These are phyloP conservation scores for Aristolochia californica DNA, from an alignment of 164 flowering plant species.

Conservation along the genomic window DNA sequence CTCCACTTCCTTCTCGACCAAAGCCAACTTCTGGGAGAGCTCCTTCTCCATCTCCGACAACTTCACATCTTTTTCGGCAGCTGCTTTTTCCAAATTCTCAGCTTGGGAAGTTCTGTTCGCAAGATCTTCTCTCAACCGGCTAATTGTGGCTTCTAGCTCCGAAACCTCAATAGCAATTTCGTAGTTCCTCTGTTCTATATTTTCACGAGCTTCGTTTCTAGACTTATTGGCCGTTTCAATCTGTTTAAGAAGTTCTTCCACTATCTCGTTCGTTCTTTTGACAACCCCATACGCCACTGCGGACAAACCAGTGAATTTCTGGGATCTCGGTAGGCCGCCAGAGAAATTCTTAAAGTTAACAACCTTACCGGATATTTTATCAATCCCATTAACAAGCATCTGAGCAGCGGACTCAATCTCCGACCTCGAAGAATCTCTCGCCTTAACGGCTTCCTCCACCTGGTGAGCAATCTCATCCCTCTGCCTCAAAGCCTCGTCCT, in stretches of 20 bases:
- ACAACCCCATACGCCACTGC: conserved; percentile 86
- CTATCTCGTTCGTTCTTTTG: conserved; percentile 84
- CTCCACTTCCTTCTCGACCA: conserved; percentile 30
- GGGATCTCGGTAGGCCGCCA: conserved; percentile 66
- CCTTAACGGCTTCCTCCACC: conserved; percentile 28
- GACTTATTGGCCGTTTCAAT: conserved; percentile 44
- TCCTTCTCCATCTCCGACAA: conserved; percentile 42
- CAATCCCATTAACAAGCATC: conserved; percentile 75
- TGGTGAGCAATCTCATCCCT: conserved; percentile 39
- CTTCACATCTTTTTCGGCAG: conserved; percentile 43
- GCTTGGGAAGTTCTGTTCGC: conserved; percentile 30
- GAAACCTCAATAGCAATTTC: conserved; percentile 97
- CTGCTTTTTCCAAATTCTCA: conserved; percentile 38
- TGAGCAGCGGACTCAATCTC: conserved; percentile 62
- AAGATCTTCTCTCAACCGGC: conserved; percentile 60
- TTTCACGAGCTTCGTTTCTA: conserved; percentile 68
- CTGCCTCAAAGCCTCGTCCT: conserved; percentile 45
- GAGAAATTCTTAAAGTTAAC: conserved; percentile 56
- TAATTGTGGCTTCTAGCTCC: conserved; percentile 77
- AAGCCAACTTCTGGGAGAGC: conserved; percentile 27
- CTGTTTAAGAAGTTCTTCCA: conserved; percentile 76
- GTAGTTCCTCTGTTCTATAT: conserved; percentile 84
- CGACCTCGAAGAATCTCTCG: conserved; percentile 40
- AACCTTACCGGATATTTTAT: conserved; percentile 73
- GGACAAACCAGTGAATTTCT: conserved; percentile 68